These are phyloP conservation scores for Euphorbia lathyris DNA, from an alignment of 345 rosid genomes.

Conservation along the genomic window DNA sequence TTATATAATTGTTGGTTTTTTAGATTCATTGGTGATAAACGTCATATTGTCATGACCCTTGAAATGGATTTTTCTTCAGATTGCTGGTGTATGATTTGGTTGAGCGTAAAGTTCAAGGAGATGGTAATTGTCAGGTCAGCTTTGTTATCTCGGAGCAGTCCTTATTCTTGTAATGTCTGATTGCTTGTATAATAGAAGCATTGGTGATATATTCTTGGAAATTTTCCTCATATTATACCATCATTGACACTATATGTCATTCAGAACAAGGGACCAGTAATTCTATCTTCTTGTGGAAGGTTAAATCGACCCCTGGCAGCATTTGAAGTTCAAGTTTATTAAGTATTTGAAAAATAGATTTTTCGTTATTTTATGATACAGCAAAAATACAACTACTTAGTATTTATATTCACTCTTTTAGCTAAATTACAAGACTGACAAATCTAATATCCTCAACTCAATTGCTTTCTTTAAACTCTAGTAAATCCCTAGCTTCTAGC, in stretches of 20 bases:
- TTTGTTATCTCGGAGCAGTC: slow-evolving; percentile 16
- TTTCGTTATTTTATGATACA: no score
- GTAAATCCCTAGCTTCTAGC: no score
- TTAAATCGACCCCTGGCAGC: background rate
- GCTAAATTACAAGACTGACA: no score
- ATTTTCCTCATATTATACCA: background rate
- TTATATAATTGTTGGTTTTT: background rate
- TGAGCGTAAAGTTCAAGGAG: slow-evolving; percentile 71
- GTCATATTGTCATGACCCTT: background rate
- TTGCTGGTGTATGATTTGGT: slow-evolving; percentile 49
- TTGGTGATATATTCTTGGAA: background rate
- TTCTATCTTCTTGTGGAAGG: background rate
- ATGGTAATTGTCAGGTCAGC: slow-evolving; percentile 78
- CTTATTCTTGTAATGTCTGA: background rate
- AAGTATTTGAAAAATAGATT: no score
- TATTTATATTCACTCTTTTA: no score
- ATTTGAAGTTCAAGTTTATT: background rate
- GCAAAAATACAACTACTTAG: no score
- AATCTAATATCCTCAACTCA: no score
- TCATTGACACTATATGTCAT: background rate
- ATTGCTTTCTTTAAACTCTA: no score
- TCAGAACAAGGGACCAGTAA: background rate
- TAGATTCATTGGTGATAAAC: slow-evolving; percentile 24
- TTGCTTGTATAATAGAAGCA: background rate
- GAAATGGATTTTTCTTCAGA: slow-evolving; percentile 18